Percentiles rank a stretch among this genome's conserved stretches.
phyloP scores from a whole-genome alignment of 192 early-diverging fungal genomes.

The Coemansia pectinata region DNA sequence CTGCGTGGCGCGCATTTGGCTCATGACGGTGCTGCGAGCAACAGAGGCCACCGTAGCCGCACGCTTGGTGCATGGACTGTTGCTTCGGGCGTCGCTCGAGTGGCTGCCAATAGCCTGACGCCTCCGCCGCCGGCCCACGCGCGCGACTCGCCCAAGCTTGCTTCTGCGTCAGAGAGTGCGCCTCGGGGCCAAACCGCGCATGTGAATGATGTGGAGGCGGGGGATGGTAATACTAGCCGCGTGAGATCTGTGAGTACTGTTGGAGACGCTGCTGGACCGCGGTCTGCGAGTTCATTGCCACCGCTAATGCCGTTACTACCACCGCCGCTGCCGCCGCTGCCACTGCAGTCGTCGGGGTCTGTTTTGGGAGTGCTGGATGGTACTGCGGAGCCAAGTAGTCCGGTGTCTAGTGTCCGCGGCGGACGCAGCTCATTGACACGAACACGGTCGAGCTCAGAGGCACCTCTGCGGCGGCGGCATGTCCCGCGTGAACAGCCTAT shows the following conservation, averaged over 20 bases:
- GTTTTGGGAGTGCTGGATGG: conserved; percentile 48
- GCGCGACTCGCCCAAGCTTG: conserved; percentile 12
- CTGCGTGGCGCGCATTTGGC: neutral
- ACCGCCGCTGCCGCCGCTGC: neutral
- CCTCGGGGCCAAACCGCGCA: neutral
- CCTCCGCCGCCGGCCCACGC: conserved; percentile 22
- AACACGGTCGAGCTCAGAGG: conserved; percentile 48
- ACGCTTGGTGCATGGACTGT: conserved; percentile 19
- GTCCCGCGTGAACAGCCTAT: neutral
- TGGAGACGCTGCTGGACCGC: neutral
- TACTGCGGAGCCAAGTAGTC: conserved; percentile 42
- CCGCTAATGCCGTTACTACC: neutral
- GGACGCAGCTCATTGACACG: conserved; percentile 35
- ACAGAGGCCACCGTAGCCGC: conserved; percentile 10
- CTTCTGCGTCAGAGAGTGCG: neutral
- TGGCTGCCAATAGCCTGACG: neutral
- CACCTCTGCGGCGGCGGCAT: conserved; percentile 21
- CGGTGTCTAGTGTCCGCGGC: neutral
- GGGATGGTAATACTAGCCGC: neutral
- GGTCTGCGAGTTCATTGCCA: neutral
- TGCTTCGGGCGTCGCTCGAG: conserved; percentile 6
- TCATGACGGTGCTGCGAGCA: neutral
- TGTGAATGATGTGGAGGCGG: neutral
- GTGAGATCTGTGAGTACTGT: neutral
- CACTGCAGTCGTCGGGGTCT: conserved; percentile 10